These are phyloP conservation scores for Lepraria neglecta DNA, from an alignment of 495 filamentous ascomycete genomes.

Conservation along the genomic window DNA sequence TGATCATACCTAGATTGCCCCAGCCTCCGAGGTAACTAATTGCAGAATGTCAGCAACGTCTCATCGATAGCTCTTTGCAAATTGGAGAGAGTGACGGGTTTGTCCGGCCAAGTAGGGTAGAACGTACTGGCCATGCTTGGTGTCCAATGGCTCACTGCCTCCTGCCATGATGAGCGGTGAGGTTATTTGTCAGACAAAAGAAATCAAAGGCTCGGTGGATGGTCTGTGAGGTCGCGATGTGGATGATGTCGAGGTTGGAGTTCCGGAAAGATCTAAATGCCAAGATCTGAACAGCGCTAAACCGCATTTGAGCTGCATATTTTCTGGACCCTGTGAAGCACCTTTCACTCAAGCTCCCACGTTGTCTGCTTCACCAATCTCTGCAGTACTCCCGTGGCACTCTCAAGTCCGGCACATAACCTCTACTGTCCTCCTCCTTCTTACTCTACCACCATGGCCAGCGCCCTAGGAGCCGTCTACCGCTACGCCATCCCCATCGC, in stretches of 20 bases:
- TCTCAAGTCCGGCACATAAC: no score
- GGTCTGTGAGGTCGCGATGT: not conserved
- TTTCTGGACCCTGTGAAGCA: slow-evolving; percentile 21
- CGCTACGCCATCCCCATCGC: slow-evolving; percentile 65
- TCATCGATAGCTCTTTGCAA: not conserved
- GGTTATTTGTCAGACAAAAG: slow-evolving; percentile 29
- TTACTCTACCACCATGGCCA: slow-evolving; percentile 50
- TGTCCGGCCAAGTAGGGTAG: slow-evolving; percentile 3
- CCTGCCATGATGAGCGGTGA: slow-evolving; percentile 60
- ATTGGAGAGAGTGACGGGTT: not conserved
- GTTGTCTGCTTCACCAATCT: slow-evolving; percentile 7
- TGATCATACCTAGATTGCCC: slow-evolving; percentile 74
- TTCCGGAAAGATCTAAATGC: not conserved
- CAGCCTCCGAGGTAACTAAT: slow-evolving; percentile 75
- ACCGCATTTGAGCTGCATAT: slow-evolving; percentile 40
- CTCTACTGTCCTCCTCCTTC: no score
- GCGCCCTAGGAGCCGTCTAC: slow-evolving; percentile 57
- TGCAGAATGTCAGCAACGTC: slow-evolving; percentile 29
- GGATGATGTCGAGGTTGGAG: not conserved
- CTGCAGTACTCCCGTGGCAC: no score
- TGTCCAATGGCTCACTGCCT: slow-evolving; percentile 49
- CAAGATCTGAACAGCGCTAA: slow-evolving; percentile 30
- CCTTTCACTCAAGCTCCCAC: slow-evolving; percentile 18
- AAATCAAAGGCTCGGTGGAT: slow-evolving; percentile 28
- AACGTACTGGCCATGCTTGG: slow-evolving; percentile 68